Conservation (phyloP, 257 asterid species). For the Solanum appendiculatum region DNA sequence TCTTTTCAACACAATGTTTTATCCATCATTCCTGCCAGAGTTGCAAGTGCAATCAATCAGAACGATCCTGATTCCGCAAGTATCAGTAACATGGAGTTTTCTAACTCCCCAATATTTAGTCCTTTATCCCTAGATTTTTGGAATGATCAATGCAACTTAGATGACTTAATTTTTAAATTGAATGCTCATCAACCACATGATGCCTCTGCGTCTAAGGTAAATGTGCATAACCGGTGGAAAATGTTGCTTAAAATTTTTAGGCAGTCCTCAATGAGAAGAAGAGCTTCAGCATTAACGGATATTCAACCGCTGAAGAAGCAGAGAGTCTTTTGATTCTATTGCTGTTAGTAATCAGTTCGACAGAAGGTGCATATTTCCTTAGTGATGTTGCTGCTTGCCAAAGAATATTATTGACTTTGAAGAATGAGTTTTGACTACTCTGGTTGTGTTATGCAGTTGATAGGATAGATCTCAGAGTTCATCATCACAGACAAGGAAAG, state of each 20-base stretch:
- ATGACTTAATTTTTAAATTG: neutral
- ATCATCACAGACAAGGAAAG: neutral
- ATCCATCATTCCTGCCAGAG: neutral
- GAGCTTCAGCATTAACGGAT: neutral
- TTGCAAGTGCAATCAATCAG: neutral
- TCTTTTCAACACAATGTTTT: neutral
- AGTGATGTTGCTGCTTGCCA: neutral
- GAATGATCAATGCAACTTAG: neutral
- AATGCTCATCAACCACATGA: neutral
- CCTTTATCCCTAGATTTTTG: neutral
- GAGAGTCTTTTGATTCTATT: neutral
- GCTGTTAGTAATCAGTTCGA: neutral
- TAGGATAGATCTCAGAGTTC: neutral
- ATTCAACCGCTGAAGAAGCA: conserved; percentile 7
- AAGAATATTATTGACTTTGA: neutral
- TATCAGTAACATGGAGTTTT: neutral
- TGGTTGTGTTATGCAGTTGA: neutral
- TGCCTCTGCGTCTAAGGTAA: neutral
- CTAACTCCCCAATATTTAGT: neutral
- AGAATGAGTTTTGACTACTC: neutral
- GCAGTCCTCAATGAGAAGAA: neutral
- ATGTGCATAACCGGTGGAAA: conserved; percentile 1
- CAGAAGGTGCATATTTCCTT: neutral
- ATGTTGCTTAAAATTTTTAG: neutral
- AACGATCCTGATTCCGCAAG: neutral